Base-by-base conservation (phyloP, 805 yeast genomes). In the Starmerella apis region DNA sequence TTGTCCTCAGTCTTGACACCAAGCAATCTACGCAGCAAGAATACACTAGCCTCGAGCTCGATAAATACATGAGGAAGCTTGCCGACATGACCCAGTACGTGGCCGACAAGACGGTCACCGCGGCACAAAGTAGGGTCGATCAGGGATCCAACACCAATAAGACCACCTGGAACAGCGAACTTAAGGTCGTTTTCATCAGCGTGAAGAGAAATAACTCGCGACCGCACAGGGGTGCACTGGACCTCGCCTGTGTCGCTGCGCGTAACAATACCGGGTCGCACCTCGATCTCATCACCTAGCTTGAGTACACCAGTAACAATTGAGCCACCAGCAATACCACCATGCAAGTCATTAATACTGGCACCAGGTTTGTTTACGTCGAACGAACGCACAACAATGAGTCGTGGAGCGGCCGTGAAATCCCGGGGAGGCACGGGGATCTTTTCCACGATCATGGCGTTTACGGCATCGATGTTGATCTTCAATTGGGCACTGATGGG, bases 261-360 rank as follows among this genome's bases (percentile, higher is more conserved):
- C 58, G 96, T 87, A 54, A 92, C 97, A 59, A 92, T 88, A 77
- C 99, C 99, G 51, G 99, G 99, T 70, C 98, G 79, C 65, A 92
- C 88, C 74, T 92, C 99, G 64, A 92, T 90, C 74, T 92, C 97
- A 67, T 92, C 99, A 56, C 96, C 97, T 57, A 92, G 76, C 67
- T 85, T 83, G 75, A 92, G 86, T 44, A 92, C 99, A 78, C 99
- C 99, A 53, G 81, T 86, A 65, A 92, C 76, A 62, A 92, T 90
- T 48, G 96, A 86, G 61, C 99, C 99, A 75, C 99, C 99, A 42
- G 99, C 99, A 67, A 92, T 97, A 80, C 99, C 99, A 64, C 99
- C 99, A 73, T 88, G 88, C 68, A 92, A 78, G 62, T 90, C 97
- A 59, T 83, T 88, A 59, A 94, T 86, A 71, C 88, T 96, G 39